These are phyloP conservation scores for Fusarium pseudoanthophilum DNA, from an alignment of 2,329 filamentous ascomycete genomes.

Conservation along the genomic window DNA sequence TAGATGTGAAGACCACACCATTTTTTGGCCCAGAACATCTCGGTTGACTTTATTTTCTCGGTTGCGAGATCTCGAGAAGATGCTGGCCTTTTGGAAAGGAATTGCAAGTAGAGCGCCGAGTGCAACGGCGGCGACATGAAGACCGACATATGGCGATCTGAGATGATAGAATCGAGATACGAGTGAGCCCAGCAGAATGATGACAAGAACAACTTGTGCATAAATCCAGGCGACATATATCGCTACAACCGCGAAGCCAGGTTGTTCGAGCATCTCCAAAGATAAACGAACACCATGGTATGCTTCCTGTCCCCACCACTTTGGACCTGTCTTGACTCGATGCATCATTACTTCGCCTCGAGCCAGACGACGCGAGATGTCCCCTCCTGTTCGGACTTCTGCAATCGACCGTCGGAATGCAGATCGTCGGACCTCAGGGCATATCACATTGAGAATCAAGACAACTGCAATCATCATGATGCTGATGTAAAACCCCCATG, in stretches of 20 bases:
- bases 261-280: conserved; percentile 76
- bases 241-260: conserved; percentile 77
- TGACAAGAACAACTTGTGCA: conserved; percentile 77
- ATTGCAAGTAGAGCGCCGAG: conserved; percentile 76
- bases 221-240: conserved; percentile 84
- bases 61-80: conserved; percentile 73
- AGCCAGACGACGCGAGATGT: conserved; percentile 68
- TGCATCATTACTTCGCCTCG: conserved; percentile 83
- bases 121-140: conserved; percentile 72
- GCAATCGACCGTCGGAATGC: conserved; percentile 74
- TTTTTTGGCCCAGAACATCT: conserved; percentile 71
- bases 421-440: conserved; percentile 77
- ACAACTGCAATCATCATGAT: conserved; percentile 74
- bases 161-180: conserved; percentile 74
- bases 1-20: conserved; percentile 78
- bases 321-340: conserved; percentile 75
- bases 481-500: conserved; percentile 81
- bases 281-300: conserved; percentile 75
- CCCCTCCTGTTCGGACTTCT: conserved; percentile 66
- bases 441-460: conserved; percentile 75
- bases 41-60: conserved; percentile 70
- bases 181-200: conserved; percentile 77
- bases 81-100: conserved; percentile 77
- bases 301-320: conserved; percentile 81
- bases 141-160: conserved; percentile 72